Evolutionary conservation across 1,284 basidiomycete genomes (phyloP), one percentile per base, ranked within the genome.

Genomic region (Mycena sp.): DNA sequence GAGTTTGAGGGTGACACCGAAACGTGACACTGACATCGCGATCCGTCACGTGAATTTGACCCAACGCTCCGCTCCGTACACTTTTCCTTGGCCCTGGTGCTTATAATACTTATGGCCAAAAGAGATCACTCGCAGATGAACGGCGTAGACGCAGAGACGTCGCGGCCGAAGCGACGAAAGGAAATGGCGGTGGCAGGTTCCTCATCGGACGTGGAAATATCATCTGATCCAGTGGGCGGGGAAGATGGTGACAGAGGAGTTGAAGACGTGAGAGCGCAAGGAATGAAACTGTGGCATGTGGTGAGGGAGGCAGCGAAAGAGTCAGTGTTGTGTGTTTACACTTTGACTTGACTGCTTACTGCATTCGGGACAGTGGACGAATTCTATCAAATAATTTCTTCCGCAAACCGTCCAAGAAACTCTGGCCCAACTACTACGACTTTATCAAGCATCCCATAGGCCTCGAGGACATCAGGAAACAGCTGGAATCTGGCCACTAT

Each of bases 341-440:
- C 73, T 72, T 68, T 72, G 70, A 71, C 63, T 56, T 60, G 65
- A 61, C 61, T 73, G 69, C 72, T 71, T 56, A 68, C 52, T 70
- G 69, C 71, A 71, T 69, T 72, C 73, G n/a, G n/a, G n/a, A n/a
- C n/a, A 92, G 90, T 64, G 91, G 89, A 61, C 84, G 89, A 61
- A 77, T 82, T 50, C 82, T 95, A 55, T 85, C 91, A 17, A 74
- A 81, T 58, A 88, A 90, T 70, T 98, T 98, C 77, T 77, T 92
- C 72, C 84, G 85, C 62, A 85, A 93, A 67, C 95, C 95, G 7
- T 86, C 89, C 58, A 90, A 89, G 74, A 85, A 87, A 60, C 82
- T 85, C 64, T 95, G 96, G 76, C 89, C 95, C n/a, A 95, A 97
- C 81, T 98, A 98, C 79, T 98, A 94, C 77, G 75, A 78, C 48